Percentiles rank a stretch among this genome's conserved stretches.
phyloP scores from a whole-genome alignment of 2,329 filamentous ascomycete genomes.

The Diaporthe helianthi region DNA sequence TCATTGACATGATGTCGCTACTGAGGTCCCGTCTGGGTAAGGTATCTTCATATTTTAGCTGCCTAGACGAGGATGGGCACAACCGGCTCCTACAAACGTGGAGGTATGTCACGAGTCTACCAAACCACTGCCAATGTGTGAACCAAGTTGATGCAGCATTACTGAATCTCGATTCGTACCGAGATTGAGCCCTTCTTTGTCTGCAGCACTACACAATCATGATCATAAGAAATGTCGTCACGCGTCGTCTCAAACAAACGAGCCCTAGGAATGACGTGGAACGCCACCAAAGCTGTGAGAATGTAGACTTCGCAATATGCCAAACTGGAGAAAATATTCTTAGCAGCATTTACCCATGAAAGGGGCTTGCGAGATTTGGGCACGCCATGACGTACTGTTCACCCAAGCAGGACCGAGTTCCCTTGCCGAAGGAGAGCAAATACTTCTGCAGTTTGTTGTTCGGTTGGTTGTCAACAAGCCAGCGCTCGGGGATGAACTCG shows the following conservation, averaged over 20 bases:
- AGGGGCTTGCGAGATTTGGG: too few species aligned
- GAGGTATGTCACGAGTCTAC: background rate
- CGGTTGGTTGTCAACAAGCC: constrained; percentile 36
- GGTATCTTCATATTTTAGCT: too few species aligned
- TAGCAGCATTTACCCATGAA: background rate
- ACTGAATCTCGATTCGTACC: background rate
- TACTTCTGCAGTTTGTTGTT: constrained; percentile 39
- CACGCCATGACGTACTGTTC: background rate
- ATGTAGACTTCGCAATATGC: constrained; percentile 37
- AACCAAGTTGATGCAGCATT: background rate
- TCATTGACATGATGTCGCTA: too few species aligned
- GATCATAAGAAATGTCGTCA: constrained; percentile 32
- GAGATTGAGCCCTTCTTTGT: constrained; percentile 12
- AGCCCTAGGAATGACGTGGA: constrained; percentile 38
- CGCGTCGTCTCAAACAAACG: constrained; percentile 36
- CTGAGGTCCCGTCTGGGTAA: too few species aligned
- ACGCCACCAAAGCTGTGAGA: constrained; percentile 37
- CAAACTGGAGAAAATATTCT: constrained; percentile 22
- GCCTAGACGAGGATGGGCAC: background rate
- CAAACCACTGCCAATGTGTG: background rate
- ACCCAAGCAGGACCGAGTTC: background rate
- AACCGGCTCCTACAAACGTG: background rate
- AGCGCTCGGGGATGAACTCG: too few species aligned
- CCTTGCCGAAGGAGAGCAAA: constrained; percentile 30
- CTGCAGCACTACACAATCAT: constrained; percentile 1